phyloP scores from a whole-genome alignment of 257 asterid genomes.

The Scutellaria minor region DNA sequence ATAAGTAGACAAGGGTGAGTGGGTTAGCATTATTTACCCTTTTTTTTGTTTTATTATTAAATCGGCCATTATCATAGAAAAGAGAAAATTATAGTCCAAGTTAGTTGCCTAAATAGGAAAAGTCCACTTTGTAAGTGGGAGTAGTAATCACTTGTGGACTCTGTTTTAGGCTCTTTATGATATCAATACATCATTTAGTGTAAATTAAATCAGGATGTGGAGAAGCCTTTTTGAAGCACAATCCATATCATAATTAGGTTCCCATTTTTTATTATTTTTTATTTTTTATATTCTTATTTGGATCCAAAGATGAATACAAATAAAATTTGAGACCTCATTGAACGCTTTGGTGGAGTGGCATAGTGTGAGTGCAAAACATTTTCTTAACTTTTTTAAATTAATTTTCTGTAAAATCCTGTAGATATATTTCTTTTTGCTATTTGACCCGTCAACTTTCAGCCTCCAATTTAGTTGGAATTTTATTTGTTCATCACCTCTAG shows the following conservation, averaged over 20 bases:
- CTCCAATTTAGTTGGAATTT: no score
- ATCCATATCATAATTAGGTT: not conserved
- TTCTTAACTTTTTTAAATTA: no score
- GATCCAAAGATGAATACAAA: no score
- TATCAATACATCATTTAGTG: slow-evolving; percentile 27
- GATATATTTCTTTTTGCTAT: no score
- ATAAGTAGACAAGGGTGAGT: slow-evolving; percentile 42
- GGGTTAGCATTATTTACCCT: slow-evolving; percentile 36
- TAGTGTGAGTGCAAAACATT: no score
- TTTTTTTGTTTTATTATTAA: slow-evolving; percentile 8
- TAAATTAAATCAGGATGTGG: slow-evolving; percentile 20
- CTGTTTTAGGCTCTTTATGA: slow-evolving; percentile 48
- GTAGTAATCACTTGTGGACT: slow-evolving; percentile 41
- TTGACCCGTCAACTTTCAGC: no score
- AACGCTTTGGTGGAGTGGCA: no score
- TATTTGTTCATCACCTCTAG: no score
- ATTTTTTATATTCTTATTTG: not conserved
- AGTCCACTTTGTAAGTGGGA: slow-evolving; percentile 61
- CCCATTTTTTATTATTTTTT: not conserved
- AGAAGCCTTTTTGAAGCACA: slow-evolving; percentile 30
- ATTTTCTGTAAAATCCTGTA: no score
- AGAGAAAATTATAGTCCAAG: slow-evolving; percentile 16
- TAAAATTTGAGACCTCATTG: no score
- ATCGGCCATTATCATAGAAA: slow-evolving; percentile 17
- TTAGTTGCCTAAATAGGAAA: slow-evolving; percentile 62